Evolutionary conservation across 805 yeast species (phyloP), one percentile per base, ranked within the genome.

Genomic region (Starmerella tilneyi): DNA sequence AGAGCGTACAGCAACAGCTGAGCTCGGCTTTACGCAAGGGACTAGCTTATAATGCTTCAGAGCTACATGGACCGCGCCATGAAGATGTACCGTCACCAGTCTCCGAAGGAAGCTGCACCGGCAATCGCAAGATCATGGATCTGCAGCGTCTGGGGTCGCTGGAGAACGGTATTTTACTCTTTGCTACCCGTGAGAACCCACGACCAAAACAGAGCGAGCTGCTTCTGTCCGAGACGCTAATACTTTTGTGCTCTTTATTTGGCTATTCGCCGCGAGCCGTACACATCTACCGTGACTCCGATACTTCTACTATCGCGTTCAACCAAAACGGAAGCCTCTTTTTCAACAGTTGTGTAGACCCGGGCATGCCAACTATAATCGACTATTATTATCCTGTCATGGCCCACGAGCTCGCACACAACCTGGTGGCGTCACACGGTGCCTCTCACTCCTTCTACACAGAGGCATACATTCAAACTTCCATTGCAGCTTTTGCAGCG

Each of bases 401-500:
- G 49, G 68, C 69, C 0, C 70, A 66, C 40, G 70, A 66, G 44
- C 49, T 66, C 43, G 70, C 70, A 9, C 70, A 66, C 48, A 66
- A 66, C 43, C 34, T 65, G 28, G 63, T 51, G 7, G 12, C 49
- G 4, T 46, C 55, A 11, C 70, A 66, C 49, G 68, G 68, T 12
- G 57, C 60, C 19, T 45, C 47, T 27, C 70, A 66, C 45, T 59
- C 67, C 5, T 62, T 49, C 38, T 59, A 54, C 39, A 50, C 64
- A 1, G 70, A 65, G 48, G 52, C 59, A 7, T 61, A 57, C 30
- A 48, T 59, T 11, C 64, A 61, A 42, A 32, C 41, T 22, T 57
- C 57, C 33, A 52, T 65, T 49, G 32, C 16, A 1, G 21, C 33
- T 3, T 41, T 39, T 16, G 16, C 32, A 5, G 27, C 19, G 5